Base-by-base conservation (phyloP, 495 filamentous ascomycete genomes). In the Physcia stellaris region DNA sequence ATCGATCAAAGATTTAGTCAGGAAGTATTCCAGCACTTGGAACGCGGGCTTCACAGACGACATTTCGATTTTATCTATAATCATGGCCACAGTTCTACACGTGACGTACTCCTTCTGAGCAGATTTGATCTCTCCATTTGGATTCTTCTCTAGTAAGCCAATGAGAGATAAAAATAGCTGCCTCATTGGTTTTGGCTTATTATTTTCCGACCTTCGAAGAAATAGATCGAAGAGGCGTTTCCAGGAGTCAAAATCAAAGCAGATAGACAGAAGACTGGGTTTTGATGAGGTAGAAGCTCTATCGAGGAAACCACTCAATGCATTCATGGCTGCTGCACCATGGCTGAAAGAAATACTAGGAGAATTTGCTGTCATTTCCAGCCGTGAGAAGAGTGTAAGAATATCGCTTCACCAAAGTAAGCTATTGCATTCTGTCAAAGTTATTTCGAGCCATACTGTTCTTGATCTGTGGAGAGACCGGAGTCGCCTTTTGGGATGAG, bases 131-230 rank as follows among this genome's bases (percentile, higher is more conserved):
- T 45, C 28, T 12, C 50, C 47, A 35, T 54, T 53, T 6, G 70
- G 66, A 38, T 71, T 69, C 24, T 58, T 70, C 12, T 50, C 57
- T 28, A 77, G 49, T 6, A 75, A 63, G 15, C 60, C 55, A 24
- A 62, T 63, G 37, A 83, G 53, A 30, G 73, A 66, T 46, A 72
- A 62, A 32, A 92, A 55, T 0, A 87, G 63, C 45, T 84, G 78
- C 51, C 77, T 76, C 68, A 86, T 69, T 21, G 82, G 77, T 37
- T 85, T 79, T 19, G 78, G 68, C 41, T 79, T 79, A 24, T 79
- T 70, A 46, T 75, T 71, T 45, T 88, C 80, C 44, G 74, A 84
- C 58, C 75, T 79, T 40, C 75, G 67, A 43, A 93, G 60, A 46
- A 76, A 88, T 35, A 81, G 73, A 11, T 75, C 58, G 50, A 90